phyloP scores from a whole-genome alignment of 352 stramenopile genomes.

The Albugo laibachii region DNA sequence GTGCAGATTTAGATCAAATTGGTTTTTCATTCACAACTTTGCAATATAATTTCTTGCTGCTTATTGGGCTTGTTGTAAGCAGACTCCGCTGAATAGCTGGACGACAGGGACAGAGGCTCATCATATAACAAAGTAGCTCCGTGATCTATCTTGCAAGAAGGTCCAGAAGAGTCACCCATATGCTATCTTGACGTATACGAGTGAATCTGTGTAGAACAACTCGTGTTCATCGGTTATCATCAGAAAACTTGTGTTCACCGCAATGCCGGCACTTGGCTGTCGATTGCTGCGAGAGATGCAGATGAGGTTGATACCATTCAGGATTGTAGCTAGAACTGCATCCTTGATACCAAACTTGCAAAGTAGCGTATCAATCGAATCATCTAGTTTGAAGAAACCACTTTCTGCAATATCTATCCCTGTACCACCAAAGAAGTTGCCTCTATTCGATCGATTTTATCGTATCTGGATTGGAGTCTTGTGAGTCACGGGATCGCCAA shows the following conservation, averaged over 20 bases:
- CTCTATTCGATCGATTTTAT: constrained; percentile 1
- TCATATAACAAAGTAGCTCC: no score
- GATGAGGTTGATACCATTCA: constrained; percentile 17
- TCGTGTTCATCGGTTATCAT: constrained; percentile 29
- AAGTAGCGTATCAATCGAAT: constrained; percentile 10
- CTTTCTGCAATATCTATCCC: constrained; percentile 16
- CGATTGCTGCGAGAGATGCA: constrained; percentile 21
- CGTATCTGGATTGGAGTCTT: constrained; percentile 13
- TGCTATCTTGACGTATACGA: constrained; percentile 20
- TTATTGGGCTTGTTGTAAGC: no score
- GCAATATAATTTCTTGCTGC: no score
- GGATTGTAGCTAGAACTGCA: constrained; percentile 11
- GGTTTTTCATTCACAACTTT: no score
- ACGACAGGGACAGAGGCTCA: no score
- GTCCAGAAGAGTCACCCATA: no score
- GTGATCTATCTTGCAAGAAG: no score
- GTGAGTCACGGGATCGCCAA: constrained; percentile 4
- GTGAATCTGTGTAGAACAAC: constrained; percentile 30
- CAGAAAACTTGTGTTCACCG: not conserved
- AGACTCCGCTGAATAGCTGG: no score
- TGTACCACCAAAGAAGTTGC: constrained; percentile 10
- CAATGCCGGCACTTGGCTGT: constrained; percentile 14
- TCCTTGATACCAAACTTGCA: constrained; percentile 34
- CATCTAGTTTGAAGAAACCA: constrained; percentile 13
- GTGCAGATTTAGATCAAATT: no score